These are phyloP conservation scores for Neocatenulostroma microsporum DNA, from an alignment of 2,329 filamentous ascomycete species.

Conservation along the genomic window DNA sequence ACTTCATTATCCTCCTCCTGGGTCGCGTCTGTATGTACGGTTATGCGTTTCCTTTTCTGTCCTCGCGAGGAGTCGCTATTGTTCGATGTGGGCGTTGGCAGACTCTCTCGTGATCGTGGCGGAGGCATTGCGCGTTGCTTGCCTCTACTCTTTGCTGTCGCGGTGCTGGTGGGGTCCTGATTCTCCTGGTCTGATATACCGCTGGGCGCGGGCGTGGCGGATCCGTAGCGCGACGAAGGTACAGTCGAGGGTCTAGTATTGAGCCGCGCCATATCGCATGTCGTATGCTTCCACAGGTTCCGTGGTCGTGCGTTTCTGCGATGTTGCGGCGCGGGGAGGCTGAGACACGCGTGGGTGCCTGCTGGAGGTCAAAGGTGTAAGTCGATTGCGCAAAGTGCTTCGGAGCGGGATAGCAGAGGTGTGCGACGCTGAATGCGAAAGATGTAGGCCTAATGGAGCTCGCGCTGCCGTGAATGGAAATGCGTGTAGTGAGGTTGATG, in stretches of 20 bases:
- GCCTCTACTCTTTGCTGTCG: slow-evolving; percentile 33
- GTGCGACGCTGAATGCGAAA: too few relatives aligned
- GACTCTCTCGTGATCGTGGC: slow-evolving; percentile 11
- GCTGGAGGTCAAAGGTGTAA: too few relatives aligned
- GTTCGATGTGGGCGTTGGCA: slow-evolving; percentile 35
- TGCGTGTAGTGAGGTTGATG: too few relatives aligned
- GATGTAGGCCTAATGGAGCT: too few relatives aligned
- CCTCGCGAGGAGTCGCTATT: slow-evolving; percentile 18
- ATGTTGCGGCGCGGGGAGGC: background rate
- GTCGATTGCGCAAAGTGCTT: too few relatives aligned
- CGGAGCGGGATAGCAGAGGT: too few relatives aligned
- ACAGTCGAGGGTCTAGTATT: slow-evolving; percentile 13
- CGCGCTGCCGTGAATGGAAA: too few relatives aligned
- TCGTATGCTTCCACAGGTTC: background rate
- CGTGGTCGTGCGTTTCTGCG: background rate
- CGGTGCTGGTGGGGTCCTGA: slow-evolving; percentile 22
- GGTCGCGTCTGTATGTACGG: background rate
- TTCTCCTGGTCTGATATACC: slow-evolving; percentile 41
- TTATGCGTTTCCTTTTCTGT: slow-evolving; percentile 22
- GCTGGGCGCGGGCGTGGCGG: slow-evolving; percentile 11
- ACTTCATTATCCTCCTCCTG: slow-evolving; percentile 13
- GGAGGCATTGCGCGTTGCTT: slow-evolving; percentile 34
- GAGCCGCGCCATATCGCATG: slow-evolving; percentile 21
- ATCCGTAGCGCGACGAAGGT: slow-evolving; percentile 14
- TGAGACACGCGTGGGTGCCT: too few relatives aligned